Evolutionary conservation across 495 filamentous ascomycete species (phyloP).

Genomic region (Chaetomium tenue): DNA sequence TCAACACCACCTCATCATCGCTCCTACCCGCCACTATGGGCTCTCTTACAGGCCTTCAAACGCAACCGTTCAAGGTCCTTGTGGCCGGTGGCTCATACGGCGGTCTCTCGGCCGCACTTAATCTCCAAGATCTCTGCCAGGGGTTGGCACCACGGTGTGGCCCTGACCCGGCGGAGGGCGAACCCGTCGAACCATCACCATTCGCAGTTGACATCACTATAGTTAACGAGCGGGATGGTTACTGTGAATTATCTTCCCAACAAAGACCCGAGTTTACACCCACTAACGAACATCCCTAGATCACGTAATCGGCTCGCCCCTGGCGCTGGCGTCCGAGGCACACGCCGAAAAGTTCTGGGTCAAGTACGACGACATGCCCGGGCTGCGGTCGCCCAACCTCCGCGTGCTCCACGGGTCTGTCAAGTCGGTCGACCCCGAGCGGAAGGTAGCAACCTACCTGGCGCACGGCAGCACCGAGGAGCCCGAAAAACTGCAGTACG

Average conservation of each 20-base stretch:
- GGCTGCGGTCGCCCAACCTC: conserved; percentile 53
- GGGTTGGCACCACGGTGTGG: conserved; percentile 36
- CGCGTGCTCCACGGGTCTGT: conserved; percentile 58
- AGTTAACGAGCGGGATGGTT: conserved; percentile 69
- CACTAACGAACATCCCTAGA: conserved; percentile 28
- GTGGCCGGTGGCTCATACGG: conserved; percentile 65
- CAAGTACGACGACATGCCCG: conserved; percentile 58
- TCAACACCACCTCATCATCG: not conserved
- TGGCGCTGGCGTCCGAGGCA: conserved; percentile 56
- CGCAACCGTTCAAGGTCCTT: conserved; percentile 42
- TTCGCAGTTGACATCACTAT: conserved; percentile 62
- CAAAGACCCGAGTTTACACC: not conserved
- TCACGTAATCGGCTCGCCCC: conserved; percentile 64
- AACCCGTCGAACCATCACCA: conserved; percentile 25
- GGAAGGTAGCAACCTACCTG: conserved; percentile 52
- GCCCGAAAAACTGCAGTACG: conserved; percentile 50
- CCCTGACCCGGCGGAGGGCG: conserved; percentile 16
- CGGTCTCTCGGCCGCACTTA: conserved; percentile 59
- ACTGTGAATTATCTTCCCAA: conserved; percentile 51
- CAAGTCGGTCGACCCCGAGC: conserved; percentile 49
- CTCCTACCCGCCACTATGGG: conserved; percentile 19
- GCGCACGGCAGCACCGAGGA: conserved; percentile 24
- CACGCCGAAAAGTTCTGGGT: conserved; percentile 61
- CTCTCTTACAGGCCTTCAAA: conserved; percentile 12
- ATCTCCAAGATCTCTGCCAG: conserved; percentile 58